phyloP scores from a whole-genome alignment of 1,139 yeast species.

The Groenewaldozyma auringiensis region DNA sequence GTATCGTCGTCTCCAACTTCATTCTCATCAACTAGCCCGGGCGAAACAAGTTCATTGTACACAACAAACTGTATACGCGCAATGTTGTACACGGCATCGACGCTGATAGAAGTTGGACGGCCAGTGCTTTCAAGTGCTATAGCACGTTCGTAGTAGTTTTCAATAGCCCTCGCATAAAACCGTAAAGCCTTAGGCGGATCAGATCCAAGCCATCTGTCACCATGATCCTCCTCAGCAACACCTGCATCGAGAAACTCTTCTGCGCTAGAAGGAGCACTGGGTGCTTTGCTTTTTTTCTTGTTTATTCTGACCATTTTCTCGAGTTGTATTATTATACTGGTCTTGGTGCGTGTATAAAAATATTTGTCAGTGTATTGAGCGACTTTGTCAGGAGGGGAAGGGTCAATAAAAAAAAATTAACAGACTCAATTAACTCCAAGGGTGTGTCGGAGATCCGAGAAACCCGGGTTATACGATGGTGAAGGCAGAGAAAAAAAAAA shows the following conservation, averaged over 20 bases:
- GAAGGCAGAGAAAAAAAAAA: too few species aligned
- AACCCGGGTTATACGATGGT: too few species aligned
- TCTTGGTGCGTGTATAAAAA: too few species aligned
- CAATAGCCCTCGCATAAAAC: slow-evolving; percentile 24
- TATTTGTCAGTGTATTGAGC: too few species aligned
- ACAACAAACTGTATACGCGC: slow-evolving; percentile 25
- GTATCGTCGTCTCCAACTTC: slow-evolving; percentile 17
- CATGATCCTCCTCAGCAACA: slow-evolving; percentile 25
- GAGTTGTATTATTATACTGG: too few species aligned
- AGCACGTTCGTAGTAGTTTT: slow-evolving; percentile 16
- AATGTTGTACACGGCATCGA: slow-evolving; percentile 25
- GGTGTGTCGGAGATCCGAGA: too few species aligned
- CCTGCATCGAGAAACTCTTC: slow-evolving; percentile 24
- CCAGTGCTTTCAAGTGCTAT: background rate
- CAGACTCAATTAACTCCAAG: too few species aligned
- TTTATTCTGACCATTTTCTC: background rate
- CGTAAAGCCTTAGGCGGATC: slow-evolving; percentile 27
- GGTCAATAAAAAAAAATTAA: too few species aligned
- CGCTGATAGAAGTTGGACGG: slow-evolving; percentile 10
- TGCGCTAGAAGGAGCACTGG: slow-evolving; percentile 13
- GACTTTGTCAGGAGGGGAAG: too few species aligned
- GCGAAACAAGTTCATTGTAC: slow-evolving; percentile 20
- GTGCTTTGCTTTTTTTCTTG: background rate
- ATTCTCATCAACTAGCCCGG: slow-evolving; percentile 14
- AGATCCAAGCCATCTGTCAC: slow-evolving; percentile 28